These are phyloP conservation scores for Wickerhamiella parazyma DNA, from an alignment of 805 yeast genomes.

Conservation along the genomic window DNA sequence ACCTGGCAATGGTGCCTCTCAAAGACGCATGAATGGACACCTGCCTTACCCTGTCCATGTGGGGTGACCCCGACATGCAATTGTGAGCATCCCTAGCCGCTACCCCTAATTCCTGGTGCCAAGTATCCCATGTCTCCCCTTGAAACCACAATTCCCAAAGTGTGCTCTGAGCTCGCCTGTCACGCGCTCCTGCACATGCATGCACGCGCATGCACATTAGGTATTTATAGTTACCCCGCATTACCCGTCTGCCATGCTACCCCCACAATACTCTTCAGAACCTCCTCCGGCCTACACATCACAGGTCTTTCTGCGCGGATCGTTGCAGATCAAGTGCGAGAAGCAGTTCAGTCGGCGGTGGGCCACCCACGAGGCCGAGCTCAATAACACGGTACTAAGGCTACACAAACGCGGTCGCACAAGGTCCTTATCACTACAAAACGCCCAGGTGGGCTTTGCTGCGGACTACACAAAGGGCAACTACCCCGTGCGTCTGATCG, in stretches of 20 bases:
- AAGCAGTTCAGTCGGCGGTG: constrained; percentile 43
- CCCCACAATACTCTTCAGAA: neutral
- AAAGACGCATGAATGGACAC: too few species aligned
- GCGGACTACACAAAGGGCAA: constrained; percentile 59
- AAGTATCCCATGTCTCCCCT: too few species aligned
- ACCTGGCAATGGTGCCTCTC: too few species aligned
- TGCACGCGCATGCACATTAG: neutral
- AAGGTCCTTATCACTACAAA: constrained; percentile 57
- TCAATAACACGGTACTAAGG: constrained; percentile 68
- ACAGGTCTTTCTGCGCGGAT: neutral
- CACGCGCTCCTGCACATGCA: too few species aligned
- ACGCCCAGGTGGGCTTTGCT: constrained; percentile 74
- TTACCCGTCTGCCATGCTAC: neutral
- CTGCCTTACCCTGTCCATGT: too few species aligned
- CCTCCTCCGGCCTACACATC: neutral
- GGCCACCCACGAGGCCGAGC: constrained; percentile 54
- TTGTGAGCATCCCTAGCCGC: too few species aligned
- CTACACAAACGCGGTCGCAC: constrained; percentile 13
- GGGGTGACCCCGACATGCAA: too few species aligned
- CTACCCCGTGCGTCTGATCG: constrained; percentile 40
- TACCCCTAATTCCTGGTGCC: too few species aligned
- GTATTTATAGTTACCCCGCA: too few species aligned
- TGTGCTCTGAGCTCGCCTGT: too few species aligned
- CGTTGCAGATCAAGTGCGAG: neutral
- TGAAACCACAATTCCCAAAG: too few species aligned